These are phyloP conservation scores for Alternaria metachromatica DNA, from an alignment of 2,329 filamentous ascomycete species.

Conservation along the genomic window DNA sequence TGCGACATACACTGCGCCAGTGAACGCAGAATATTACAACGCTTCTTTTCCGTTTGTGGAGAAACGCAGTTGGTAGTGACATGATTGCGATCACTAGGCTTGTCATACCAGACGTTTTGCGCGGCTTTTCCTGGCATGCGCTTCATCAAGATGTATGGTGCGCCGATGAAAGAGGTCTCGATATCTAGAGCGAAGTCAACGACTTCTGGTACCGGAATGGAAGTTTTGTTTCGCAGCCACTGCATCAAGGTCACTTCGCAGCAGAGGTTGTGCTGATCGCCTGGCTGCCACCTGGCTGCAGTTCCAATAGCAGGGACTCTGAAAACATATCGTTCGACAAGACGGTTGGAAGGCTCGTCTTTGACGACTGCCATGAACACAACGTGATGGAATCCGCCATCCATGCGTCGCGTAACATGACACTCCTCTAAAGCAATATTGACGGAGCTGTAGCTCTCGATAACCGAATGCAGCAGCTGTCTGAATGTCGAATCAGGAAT, in stretches of 20 bases:
- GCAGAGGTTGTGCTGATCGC: neutral
- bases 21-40: neutral
- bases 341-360: neutral
- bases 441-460: neutral
- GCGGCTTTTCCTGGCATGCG: neutral
- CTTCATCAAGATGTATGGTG: neutral
- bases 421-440: neutral
- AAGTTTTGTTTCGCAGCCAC: neutral
- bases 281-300: neutral
- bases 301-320: neutral
- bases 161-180: neutral
- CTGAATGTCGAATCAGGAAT: neutral
- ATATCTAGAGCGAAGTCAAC: neutral
- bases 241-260: neutral
- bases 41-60: neutral
- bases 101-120: neutral
- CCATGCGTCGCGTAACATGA: neutral
- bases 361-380: neutral
- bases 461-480: neutral
- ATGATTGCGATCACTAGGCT: neutral
- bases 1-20: neutral
- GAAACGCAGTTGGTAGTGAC: neutral
- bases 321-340: neutral
- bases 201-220: neutral
- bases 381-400: neutral